phyloP scores from a whole-genome alignment of 1,284 basidiomycete species.

The Sanghuangporus sanghuang region DNA sequence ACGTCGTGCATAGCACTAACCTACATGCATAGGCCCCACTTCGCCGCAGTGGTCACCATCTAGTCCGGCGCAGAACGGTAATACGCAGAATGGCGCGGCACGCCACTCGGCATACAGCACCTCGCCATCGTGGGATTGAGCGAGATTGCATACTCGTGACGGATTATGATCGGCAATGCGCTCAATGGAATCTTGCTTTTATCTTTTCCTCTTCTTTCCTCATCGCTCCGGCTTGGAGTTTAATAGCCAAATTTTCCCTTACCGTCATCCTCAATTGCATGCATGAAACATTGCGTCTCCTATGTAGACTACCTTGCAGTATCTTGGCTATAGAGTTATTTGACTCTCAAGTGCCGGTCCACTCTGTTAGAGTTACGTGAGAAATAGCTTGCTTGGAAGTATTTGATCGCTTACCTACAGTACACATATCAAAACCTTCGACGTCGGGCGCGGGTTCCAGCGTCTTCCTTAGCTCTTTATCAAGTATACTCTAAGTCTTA shows the following conservation, averaged over 20 bases:
- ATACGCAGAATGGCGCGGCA: slow-evolving; percentile 38
- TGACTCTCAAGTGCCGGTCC: not conserved
- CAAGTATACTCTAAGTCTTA: too few relatives aligned
- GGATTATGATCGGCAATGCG: not conserved
- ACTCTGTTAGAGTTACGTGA: too few relatives aligned
- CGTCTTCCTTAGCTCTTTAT: too few relatives aligned
- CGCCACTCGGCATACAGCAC: slow-evolving; percentile 43
- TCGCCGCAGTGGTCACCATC: slow-evolving; percentile 79
- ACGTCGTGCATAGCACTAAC: not conserved
- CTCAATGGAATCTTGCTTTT: not conserved
- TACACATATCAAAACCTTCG: too few relatives aligned
- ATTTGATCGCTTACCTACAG: not conserved
- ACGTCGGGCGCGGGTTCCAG: too few relatives aligned
- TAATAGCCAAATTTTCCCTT: not conserved
- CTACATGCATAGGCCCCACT: slow-evolving; percentile 40
- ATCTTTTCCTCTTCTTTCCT: not conserved
- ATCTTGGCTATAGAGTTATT: slow-evolving; percentile 8
- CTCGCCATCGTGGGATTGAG: slow-evolving; percentile 55
- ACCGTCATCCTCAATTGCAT: not conserved
- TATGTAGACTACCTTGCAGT: slow-evolving; percentile 13
- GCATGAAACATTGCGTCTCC: not conserved
- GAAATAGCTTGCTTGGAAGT: not conserved
- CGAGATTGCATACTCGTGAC: not conserved
- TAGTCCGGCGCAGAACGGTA: slow-evolving; percentile 50
- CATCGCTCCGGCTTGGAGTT: not conserved